Evolutionary conservation across 2,329 filamentous ascomycete genomes (phyloP).

Genomic region (Saccharata proteae): DNA sequence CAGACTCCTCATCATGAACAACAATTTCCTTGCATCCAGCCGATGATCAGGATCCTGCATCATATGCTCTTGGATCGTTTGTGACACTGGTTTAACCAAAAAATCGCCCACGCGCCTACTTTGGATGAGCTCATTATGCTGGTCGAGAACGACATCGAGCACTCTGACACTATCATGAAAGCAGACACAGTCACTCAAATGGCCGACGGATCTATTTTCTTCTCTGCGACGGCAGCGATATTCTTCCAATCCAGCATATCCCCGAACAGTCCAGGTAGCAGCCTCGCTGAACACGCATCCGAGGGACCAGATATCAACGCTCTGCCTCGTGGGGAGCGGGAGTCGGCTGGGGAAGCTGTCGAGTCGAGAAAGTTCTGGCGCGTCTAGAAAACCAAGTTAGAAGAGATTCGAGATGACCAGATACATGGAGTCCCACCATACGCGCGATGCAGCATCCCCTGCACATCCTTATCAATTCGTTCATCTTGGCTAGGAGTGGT

Average conservation of each 20-base stretch:
- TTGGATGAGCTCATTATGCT: slow-evolving; percentile 7
- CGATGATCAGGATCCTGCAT: too few relatives aligned
- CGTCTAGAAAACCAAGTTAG: too few relatives aligned
- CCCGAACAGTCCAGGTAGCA: slow-evolving; percentile 13
- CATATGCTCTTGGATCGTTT: too few relatives aligned
- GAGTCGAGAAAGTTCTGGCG: slow-evolving; percentile 12
- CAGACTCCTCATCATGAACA: not conserved
- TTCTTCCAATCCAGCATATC: slow-evolving; percentile 8
- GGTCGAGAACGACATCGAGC: slow-evolving; percentile 6
- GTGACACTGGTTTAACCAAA: not conserved
- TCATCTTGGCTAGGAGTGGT: too few relatives aligned
- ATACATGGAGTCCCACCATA: too few relatives aligned
- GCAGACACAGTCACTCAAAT: slow-evolving; percentile 11
- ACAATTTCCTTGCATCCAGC: not conserved
- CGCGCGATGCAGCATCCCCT: too few relatives aligned
- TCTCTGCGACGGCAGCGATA: slow-evolving; percentile 9
- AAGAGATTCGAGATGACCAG: too few relatives aligned
- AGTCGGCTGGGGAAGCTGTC: slow-evolving; percentile 6
- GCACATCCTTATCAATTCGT: too few relatives aligned
- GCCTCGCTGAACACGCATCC: slow-evolving; percentile 16
- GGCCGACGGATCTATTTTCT: slow-evolving; percentile 2
- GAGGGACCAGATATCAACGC: slow-evolving; percentile 29
- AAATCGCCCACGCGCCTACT: not conserved
- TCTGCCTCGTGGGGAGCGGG: slow-evolving; percentile 13
- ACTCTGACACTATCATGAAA: slow-evolving; percentile 13